Percentiles rank a stretch among this genome's conserved stretches.
Conservation (phyloP, 192 early-diverging fungal species). For the Neocallimastix lanati region DNA sequence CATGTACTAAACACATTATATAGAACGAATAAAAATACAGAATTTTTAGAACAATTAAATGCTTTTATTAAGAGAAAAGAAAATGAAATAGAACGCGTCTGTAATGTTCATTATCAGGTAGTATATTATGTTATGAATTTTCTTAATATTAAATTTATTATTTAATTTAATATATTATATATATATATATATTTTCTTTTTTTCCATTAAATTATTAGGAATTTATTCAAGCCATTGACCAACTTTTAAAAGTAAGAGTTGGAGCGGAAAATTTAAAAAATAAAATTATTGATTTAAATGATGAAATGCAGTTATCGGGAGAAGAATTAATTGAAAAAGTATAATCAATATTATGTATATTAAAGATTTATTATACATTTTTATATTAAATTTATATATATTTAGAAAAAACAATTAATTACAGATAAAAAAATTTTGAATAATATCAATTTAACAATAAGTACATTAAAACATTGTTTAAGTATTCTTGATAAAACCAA, state of each 20-base stretch:
- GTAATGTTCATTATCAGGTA: constrained; percentile 87
- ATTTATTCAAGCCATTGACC: constrained; percentile 84
- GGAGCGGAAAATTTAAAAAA: constrained; percentile 67
- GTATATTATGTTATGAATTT: no score
- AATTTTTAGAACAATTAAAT: constrained; percentile 71
- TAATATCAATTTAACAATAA: constrained; percentile 72
- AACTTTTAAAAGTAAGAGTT: constrained; percentile 82
- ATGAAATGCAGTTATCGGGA: constrained; percentile 65
- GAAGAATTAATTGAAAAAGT: constrained; percentile 62
- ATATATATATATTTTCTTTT: not conserved
- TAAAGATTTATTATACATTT: no score
- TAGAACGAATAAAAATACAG: constrained; percentile 53
- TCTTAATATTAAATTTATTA: not conserved
- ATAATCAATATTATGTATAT: no score
- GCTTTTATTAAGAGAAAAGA: constrained; percentile 73
- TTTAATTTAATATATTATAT: not conserved
- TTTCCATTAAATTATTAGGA: constrained; percentile 24
- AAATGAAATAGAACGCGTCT: constrained; percentile 92
- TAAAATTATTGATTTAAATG: constrained; percentile 71
- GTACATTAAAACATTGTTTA: constrained; percentile 61
- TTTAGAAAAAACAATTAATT: constrained; percentile 59
- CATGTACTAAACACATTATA: not conserved
- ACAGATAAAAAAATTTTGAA: constrained; percentile 54
- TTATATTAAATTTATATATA: no score
- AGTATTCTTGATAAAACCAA: constrained; percentile 75